These are phyloP conservation scores for Bremia lactucae DNA, from an alignment of 352 stramenopile species.

Conservation along the genomic window DNA sequence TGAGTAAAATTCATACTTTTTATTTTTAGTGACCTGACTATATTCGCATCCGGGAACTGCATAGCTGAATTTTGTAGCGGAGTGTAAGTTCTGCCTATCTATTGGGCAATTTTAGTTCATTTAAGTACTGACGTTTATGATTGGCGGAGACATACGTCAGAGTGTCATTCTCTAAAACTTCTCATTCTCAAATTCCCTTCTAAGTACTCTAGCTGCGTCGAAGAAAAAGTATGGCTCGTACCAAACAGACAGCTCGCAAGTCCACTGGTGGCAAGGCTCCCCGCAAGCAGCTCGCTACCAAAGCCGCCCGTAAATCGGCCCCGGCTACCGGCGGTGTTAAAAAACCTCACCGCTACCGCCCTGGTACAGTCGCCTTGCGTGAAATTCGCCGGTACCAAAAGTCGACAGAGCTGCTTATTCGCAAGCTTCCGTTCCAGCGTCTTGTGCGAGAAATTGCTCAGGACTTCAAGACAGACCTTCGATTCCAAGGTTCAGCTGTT, in stretches of 20 bases:
- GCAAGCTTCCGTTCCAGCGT: constrained; percentile 93
- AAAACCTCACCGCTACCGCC: constrained; percentile 82
- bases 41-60: too few species aligned
- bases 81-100: not conserved
- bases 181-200: constrained; percentile 24
- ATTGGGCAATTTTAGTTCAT: constrained; percentile 13
- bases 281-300: constrained; percentile 88
- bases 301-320: constrained; percentile 87
- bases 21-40: too few species aligned
- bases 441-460: constrained; percentile 87
- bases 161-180: not conserved
- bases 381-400: constrained; percentile 96
- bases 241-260: constrained; percentile 94
- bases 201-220: constrained; percentile 17
- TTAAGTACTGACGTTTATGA: not conserved
- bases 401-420: constrained; percentile 93
- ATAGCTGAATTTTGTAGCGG: too few species aligned
- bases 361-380: constrained; percentile 83
- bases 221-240: constrained; percentile 80
- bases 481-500: constrained; percentile 80
- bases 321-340: constrained; percentile 87
- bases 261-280: constrained; percentile 90
- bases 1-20: too few species aligned
- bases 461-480: constrained; percentile 82
- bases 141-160: constrained; percentile 21